phyloP scores from a whole-genome alignment of 1,284 basidiomycete species.

The Boletus smithii region DNA sequence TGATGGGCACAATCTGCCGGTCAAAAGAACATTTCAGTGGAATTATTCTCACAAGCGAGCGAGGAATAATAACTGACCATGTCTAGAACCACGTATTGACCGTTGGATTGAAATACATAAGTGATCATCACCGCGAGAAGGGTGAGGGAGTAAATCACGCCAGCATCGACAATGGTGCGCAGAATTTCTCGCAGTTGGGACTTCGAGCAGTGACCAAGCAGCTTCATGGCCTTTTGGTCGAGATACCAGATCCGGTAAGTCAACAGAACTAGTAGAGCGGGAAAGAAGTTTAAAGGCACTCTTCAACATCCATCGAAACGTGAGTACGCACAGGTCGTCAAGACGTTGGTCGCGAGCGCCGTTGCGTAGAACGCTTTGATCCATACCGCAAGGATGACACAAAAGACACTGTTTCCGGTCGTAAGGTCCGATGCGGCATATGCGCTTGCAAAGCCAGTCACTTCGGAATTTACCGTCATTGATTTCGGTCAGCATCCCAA shows the following conservation, averaged over 20 bases:
- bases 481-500: not conserved
- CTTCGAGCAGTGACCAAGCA: not conserved
- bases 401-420: not conserved
- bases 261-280: not conserved
- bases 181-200: not conserved
- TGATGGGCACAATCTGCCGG: not conserved
- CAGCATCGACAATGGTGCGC: not conserved
- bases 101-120: not conserved
- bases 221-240: not conserved
- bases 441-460: not conserved
- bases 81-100: slow-evolving; percentile 1
- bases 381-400: not conserved
- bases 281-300: not conserved
- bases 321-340: not conserved
- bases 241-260: slow-evolving; percentile 1
- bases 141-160: not conserved
- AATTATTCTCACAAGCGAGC: not conserved
- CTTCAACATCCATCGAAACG: not conserved
- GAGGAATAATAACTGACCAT: not conserved
- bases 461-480: not conserved
- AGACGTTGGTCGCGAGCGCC: slow-evolving; percentile 1
- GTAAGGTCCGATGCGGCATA: not conserved
- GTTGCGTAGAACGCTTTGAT: slow-evolving; percentile 1
- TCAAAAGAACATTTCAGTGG: not conserved
- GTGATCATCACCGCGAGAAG: not conserved